Evolutionary conservation across 768 basidiomycete genomes (phyloP).

Genomic region (Termitomyces sp.): DNA sequence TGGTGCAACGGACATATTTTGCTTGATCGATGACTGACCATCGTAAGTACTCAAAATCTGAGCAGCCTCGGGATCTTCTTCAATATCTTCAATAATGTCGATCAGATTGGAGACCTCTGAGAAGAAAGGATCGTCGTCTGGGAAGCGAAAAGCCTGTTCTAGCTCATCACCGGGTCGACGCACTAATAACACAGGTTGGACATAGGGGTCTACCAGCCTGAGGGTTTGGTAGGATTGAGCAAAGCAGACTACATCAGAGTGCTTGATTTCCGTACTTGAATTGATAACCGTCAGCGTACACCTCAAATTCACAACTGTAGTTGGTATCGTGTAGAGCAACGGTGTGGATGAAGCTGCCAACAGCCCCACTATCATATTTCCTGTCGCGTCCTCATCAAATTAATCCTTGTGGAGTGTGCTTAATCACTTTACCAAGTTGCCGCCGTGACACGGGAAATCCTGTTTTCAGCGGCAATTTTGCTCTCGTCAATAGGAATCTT

Average conservation of each 20-base stretch:
- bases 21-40: constrained; percentile 37
- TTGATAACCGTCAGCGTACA: constrained; percentile 90
- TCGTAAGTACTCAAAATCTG: constrained; percentile 83
- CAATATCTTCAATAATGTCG: constrained; percentile 85
- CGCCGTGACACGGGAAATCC: constrained; percentile 90
- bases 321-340: constrained; percentile 88
- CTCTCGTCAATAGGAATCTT: constrained; percentile 82
- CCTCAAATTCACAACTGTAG: constrained; percentile 93
- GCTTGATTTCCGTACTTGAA: constrained; percentile 51
- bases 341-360: constrained; percentile 87
- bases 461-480: constrained; percentile 79
- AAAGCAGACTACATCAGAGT: neutral
- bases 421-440: constrained; percentile 68
- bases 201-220: constrained; percentile 90
- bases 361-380: constrained; percentile 95
- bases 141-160: constrained; percentile 66
- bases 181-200: constrained; percentile 82
- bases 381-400: constrained; percentile 28
- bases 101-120: constrained; percentile 89
- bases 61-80: constrained; percentile 76
- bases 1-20: neutral
- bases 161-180: constrained; percentile 79
- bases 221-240: constrained; percentile 2
- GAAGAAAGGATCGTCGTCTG: constrained; percentile 90
- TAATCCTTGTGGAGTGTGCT: neutral